Evolutionary conservation across 495 filamentous ascomycete genomes (phyloP).

Genomic region (Mytilinidion resinicola): DNA sequence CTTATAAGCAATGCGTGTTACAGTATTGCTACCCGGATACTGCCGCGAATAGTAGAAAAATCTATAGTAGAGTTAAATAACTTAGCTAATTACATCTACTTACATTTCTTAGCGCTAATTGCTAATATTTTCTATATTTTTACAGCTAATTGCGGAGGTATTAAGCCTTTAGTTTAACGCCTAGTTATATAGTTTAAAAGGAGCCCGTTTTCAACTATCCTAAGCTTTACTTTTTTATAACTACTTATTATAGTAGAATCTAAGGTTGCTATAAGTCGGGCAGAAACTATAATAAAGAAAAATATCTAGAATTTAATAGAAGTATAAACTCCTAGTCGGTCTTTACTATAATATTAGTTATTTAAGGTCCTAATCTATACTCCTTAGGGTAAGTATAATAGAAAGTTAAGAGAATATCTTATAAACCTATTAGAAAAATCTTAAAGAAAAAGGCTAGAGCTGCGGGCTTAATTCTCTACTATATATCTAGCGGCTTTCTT

Average conservation of each 20-base stretch:
- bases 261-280: background rate
- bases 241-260: conserved; percentile 1
- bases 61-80: background rate
- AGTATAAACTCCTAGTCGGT: background rate
- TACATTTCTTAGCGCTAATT: background rate
- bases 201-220: background rate
- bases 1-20: background rate
- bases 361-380: background rate
- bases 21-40: background rate
- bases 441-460: background rate
- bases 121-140: background rate
- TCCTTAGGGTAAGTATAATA: background rate
- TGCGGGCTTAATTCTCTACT: background rate
- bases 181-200: background rate
- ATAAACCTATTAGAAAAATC: background rate
- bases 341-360: background rate
- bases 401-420: background rate
- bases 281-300: background rate
- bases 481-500: background rate
- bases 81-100: background rate
- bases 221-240: background rate
- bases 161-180: background rate
- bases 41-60: background rate
- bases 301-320: background rate
- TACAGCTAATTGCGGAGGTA: background rate